These are phyloP conservation scores for Sonneratia alba DNA, from an alignment of 345 rosid species.

Conservation along the genomic window DNA sequence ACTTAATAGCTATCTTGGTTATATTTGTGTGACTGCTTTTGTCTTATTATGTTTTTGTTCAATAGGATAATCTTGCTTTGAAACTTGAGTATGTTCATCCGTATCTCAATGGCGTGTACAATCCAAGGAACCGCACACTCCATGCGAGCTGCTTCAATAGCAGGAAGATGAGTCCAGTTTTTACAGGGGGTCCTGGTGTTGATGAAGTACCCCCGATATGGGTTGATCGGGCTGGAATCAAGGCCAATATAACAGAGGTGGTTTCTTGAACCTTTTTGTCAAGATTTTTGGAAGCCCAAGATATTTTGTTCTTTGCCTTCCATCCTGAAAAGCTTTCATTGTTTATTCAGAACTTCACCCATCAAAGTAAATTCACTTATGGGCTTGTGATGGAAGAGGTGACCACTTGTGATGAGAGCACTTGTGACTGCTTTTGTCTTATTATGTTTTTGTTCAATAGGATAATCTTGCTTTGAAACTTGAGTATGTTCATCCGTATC, in stretches of 20 bases:
- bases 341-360: slow-evolving; percentile 71
- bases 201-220: slow-evolving; percentile 99
- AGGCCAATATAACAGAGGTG: slow-evolving; percentile 96
- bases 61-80: slow-evolving; percentile 95
- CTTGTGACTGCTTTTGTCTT: background rate
- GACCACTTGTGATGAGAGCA: slow-evolving; percentile 94
- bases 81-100: slow-evolving; percentile 98
- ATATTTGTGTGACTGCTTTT: background rate
- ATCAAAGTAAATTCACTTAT: slow-evolving; percentile 94
- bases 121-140: slow-evolving; percentile 77
- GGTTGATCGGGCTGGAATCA: slow-evolving; percentile 96
- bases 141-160: slow-evolving; percentile 89
- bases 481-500: slow-evolving; percentile 93
- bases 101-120: slow-evolving; percentile 75
- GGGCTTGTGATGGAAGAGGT: too few species aligned
- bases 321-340: background rate
- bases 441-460: slow-evolving; percentile 23
- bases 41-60: background rate
- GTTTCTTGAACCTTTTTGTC: slow-evolving; percentile 6
- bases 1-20: background rate
- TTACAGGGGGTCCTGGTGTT: slow-evolving; percentile 94
- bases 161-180: slow-evolving; percentile 93
- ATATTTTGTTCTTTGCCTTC: background rate
- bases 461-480: slow-evolving; percentile 99
- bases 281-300: background rate